phyloP scores from a whole-genome alignment of 2,329 filamentous ascomycete species.

The Penicillium sp. region DNA sequence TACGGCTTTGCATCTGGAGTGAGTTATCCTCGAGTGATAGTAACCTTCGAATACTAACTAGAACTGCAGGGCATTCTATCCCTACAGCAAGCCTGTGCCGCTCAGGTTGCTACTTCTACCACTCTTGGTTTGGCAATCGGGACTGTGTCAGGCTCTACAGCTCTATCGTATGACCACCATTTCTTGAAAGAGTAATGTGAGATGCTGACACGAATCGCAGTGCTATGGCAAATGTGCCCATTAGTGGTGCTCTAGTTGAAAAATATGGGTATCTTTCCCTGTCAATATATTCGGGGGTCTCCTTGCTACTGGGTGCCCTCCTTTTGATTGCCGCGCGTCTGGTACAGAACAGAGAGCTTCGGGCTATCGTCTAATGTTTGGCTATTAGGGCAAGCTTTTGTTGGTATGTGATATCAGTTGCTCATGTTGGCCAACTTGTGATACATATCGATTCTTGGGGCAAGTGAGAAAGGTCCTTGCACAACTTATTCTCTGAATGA shows the following conservation, averaged over 20 bases:
- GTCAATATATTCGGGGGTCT: conserved; percentile 39
- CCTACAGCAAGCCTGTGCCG: conserved; percentile 48
- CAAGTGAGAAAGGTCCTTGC: no score
- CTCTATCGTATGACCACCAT: conserved; percentile 41
- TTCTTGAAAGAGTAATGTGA: background rate
- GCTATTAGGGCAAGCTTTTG: background rate
- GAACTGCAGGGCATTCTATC: conserved; percentile 44
- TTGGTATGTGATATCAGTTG: no score
- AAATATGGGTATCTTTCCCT: conserved; percentile 44
- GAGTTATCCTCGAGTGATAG: background rate
- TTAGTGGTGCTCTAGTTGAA: conserved; percentile 41
- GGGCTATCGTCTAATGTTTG: conserved; percentile 3
- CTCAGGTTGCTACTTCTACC: conserved; percentile 40
- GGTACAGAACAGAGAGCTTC: conserved; percentile 5
- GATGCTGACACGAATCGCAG: conserved; percentile 19
- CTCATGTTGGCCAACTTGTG: no score
- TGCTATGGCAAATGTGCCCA: conserved; percentile 43
- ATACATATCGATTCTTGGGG: no score
- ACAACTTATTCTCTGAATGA: no score
- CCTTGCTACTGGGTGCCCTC: conserved; percentile 32
- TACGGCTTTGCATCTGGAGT: conserved; percentile 51
- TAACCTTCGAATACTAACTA: background rate
- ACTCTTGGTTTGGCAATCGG: conserved; percentile 47
- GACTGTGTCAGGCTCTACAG: conserved; percentile 41
- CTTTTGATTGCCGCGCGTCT: conserved; percentile 14